Evolutionary conservation across 352 stramenopile species (phyloP).

Genomic region (Globisporangium cylindrosporum): DNA sequence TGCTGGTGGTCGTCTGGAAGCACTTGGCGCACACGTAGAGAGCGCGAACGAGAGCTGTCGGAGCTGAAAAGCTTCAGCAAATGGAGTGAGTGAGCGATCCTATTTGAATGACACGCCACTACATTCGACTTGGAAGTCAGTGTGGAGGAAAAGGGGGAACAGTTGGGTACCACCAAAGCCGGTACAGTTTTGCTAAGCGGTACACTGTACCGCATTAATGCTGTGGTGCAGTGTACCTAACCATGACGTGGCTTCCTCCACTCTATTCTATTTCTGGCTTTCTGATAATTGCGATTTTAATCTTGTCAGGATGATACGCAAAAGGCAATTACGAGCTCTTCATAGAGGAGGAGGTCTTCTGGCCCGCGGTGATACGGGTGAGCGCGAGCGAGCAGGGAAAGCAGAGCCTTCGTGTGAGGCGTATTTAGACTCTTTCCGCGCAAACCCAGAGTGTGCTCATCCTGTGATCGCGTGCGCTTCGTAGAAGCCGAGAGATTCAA

Average conservation of each 20-base stretch:
- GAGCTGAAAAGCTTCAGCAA: neutral
- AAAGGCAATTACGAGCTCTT: neutral
- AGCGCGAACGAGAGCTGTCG: neutral
- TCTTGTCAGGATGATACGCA: neutral
- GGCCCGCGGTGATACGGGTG: neutral
- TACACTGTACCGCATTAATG: conserved; percentile 1
- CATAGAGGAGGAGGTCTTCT: neutral
- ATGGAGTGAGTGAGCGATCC: neutral
- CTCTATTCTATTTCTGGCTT: neutral
- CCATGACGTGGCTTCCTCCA: neutral
- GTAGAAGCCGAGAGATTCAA: neutral
- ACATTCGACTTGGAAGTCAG: neutral
- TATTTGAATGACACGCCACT: conserved; percentile 6
- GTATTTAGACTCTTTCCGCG: neutral
- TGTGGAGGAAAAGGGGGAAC: conserved; percentile 1
- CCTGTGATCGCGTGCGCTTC: neutral
- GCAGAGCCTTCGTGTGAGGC: neutral
- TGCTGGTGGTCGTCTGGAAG: neutral
- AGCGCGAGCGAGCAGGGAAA: neutral
- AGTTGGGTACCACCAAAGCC: neutral
- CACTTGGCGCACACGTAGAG: neutral
- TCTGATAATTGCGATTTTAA: conserved; percentile 5
- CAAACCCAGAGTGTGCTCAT: neutral
- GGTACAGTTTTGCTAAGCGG: neutral
- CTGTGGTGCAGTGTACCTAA: neutral